phyloP scores from a whole-genome alignment of 305 asterid species.

The Plantago coronopus region DNA sequence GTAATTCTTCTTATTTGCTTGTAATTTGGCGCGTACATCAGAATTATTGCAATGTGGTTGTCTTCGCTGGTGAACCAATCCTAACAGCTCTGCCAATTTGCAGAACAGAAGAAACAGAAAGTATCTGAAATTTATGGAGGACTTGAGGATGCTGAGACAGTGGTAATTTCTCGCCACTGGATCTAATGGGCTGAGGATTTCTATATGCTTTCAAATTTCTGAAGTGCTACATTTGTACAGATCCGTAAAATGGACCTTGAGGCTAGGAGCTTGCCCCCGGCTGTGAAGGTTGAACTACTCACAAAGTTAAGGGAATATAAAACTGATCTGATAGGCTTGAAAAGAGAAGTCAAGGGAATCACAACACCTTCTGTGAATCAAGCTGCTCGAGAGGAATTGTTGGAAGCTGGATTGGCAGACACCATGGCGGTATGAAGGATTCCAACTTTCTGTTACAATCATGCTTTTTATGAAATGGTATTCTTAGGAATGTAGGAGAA shows the following conservation, averaged over 20 bases:
- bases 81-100: slow-evolving; percentile 19
- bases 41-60: too few relatives aligned
- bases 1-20: too few relatives aligned
- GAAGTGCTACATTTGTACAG: slow-evolving; percentile 25
- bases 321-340: slow-evolving; percentile 60
- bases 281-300: slow-evolving; percentile 49
- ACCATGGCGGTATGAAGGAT: slow-evolving; percentile 37
- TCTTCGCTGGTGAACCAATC: too few relatives aligned
- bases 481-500: background rate
- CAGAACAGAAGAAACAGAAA: slow-evolving; percentile 71
- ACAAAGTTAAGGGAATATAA: slow-evolving; percentile 68
- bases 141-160: slow-evolving; percentile 63
- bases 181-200: background rate
- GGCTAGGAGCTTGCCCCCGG: slow-evolving; percentile 63
- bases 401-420: slow-evolving; percentile 62
- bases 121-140: slow-evolving; percentile 45
- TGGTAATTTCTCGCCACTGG: slow-evolving; percentile 34
- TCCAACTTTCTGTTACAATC: background rate
- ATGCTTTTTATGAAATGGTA: background rate
- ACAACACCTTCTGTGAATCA: slow-evolving; percentile 43
- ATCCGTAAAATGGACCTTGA: slow-evolving; percentile 77
- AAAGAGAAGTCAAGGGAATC: slow-evolving; percentile 61
- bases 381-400: slow-evolving; percentile 50
- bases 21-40: too few relatives aligned
- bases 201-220: background rate